A percentile compares a stretch with the other conserved stretches of the same genome.
Evolutionary conservation across 2,329 filamentous ascomycete genomes (phyloP).

Genomic region (Tolypocladium album): DNA sequence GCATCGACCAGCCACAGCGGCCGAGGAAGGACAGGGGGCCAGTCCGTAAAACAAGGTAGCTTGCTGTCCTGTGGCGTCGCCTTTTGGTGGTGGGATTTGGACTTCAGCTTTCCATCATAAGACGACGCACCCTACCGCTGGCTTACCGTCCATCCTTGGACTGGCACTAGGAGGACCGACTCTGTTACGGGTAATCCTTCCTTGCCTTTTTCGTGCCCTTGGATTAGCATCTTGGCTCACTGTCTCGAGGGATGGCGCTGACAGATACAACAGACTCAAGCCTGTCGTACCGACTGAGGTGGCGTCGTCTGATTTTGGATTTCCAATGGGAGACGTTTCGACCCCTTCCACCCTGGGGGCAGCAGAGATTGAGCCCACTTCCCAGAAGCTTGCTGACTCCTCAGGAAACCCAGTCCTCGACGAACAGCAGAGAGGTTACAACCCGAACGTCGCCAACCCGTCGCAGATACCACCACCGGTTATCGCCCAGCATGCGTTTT

Average conservation of each 20-base stretch:
- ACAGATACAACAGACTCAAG: not conserved
- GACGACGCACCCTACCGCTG: not conserved
- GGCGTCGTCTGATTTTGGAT: not conserved
- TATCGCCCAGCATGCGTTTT: conserved; percentile 25
- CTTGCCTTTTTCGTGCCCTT: not conserved
- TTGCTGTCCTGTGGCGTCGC: not conserved
- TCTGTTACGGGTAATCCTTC: not conserved
- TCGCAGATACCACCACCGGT: not conserved
- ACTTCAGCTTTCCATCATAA: not conserved
- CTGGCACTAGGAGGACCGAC: not conserved
- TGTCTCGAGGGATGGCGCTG: not conserved
- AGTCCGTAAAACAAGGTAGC: not conserved
- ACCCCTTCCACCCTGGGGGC: conserved; percentile 8
- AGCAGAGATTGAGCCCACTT: conserved; percentile 7
- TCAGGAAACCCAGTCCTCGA: not conserved
- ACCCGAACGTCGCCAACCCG: not conserved
- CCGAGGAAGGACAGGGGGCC: not conserved
- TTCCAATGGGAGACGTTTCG: conserved; percentile 23
- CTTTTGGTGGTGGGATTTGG: not conserved
- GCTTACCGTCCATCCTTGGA: not conserved
- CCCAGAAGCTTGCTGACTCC: conserved; percentile 2
- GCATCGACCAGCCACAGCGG: not conserved
- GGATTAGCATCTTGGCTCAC: not conserved
- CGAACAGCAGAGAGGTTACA: not conserved
- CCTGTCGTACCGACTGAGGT: not conserved